These are phyloP conservation scores for Botrytis galanthina DNA, from an alignment of 2,329 filamentous ascomycete genomes.

Conservation along the genomic window DNA sequence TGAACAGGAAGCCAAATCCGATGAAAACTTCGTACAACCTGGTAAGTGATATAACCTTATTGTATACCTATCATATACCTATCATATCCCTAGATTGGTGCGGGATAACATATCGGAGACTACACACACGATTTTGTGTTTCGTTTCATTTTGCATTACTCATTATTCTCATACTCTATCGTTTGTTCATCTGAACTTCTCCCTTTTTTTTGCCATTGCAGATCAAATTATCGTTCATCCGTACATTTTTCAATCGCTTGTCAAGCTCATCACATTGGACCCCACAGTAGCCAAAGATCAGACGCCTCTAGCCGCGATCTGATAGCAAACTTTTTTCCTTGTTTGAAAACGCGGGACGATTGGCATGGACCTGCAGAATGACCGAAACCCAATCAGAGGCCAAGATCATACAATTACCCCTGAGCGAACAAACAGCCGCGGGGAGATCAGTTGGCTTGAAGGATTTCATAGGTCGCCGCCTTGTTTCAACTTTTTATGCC, in stretches of 20 bases:
- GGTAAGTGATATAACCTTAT: background rate
- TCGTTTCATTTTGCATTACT: background rate
- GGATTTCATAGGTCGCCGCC: slow-evolving; percentile 8
- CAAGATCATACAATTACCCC: background rate
- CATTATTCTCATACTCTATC: too few species aligned
- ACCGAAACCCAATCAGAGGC: slow-evolving; percentile 1
- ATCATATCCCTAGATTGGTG: background rate
- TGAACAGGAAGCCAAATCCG: background rate
- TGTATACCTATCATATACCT: background rate
- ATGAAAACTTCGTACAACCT: background rate
- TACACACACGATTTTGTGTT: background rate
- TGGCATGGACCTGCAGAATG: background rate
- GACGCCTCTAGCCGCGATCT: slow-evolving; percentile 15
- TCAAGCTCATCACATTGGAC: background rate
- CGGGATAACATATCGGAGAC: background rate
- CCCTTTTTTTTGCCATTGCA: background rate
- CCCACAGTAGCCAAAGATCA: slow-evolving; percentile 2
- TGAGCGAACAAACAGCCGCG: background rate
- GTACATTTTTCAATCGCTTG: background rate
- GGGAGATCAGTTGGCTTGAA: background rate
- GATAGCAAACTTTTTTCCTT: background rate
- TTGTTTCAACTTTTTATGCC: slow-evolving; percentile 13
- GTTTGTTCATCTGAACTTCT: background rate
- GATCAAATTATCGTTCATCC: background rate
- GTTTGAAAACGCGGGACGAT: background rate